These are phyloP conservation scores for Monilinia polystroma DNA, from an alignment of 2,329 filamentous ascomycete species.

Conservation along the genomic window DNA sequence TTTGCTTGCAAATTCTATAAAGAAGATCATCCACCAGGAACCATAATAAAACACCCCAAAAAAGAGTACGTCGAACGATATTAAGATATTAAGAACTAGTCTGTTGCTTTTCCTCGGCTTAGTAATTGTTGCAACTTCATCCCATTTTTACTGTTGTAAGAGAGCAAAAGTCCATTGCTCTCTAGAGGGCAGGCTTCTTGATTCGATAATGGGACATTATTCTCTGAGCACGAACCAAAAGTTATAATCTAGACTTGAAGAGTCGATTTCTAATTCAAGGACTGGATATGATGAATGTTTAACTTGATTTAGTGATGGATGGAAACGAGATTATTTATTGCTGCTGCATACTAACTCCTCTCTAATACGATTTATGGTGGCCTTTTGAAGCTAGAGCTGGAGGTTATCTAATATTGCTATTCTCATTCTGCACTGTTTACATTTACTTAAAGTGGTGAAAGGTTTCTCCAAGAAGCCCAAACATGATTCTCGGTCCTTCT, in stretches of 20 bases:
- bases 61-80: conserved; percentile 31
- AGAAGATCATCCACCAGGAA: conserved; percentile 57
- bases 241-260: background rate
- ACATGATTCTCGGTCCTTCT: background rate
- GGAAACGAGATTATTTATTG: background rate
- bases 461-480: no score
- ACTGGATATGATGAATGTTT: background rate
- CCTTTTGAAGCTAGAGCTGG: background rate
- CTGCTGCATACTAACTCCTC: background rate
- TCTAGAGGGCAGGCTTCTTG: background rate
- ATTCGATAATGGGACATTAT: background rate
- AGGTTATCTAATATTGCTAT: background rate
- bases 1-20: conserved; percentile 56
- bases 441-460: background rate
- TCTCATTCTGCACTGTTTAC: background rate
- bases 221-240: background rate
- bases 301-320: background rate
- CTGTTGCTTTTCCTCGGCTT: no score
- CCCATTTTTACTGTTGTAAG: background rate
- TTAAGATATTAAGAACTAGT: background rate
- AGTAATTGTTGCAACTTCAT: background rate
- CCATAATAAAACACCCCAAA: conserved; percentile 39
- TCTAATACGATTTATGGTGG: background rate
- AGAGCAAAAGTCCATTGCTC: background rate
- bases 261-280: background rate